Base-by-base conservation (phyloP, 2,329 filamentous ascomycete genomes). In the Colletotrichum coccodes region DNA sequence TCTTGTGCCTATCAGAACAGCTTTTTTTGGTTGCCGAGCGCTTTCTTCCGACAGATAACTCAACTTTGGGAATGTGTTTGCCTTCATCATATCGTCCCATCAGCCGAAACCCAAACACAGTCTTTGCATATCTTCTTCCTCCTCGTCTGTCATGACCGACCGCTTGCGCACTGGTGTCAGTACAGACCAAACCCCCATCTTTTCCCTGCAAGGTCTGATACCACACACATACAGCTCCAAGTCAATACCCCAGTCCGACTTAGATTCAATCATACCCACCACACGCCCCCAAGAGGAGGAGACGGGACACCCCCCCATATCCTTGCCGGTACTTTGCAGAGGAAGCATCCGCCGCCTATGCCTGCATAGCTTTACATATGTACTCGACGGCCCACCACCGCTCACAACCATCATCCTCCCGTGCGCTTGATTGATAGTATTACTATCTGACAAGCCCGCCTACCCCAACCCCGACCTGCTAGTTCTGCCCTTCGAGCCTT, bases 301-400 rank as follows among this genome's bases (percentile, higher is more conserved):
- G 50, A 60, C 44, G 52, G 64, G 38, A 61, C 65, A 70, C 66
- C n/a, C 40, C 65, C 65, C 40, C 38, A 61, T 52, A 71, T 61
- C 69, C 69, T 71, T 71, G 69, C 69, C 66, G 66, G 69, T 69
- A 71, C 49, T 70, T 70, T n/a, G 40, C 66, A 54, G 57, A 40
- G 64, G 46, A 56, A 58, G 23, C 44, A 57, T 61, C 64, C 59
- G 49, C 56, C 30, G 60, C 53, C 61, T 66, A 26, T 60, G 54
- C 54, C 63, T 57, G 67, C 60, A 60, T 60, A 53, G 58, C 58
- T 38, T 54, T 69, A 71, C 69, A 70, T 71, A 70, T 71, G 66
- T 70, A 57, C 50, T 58, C 38, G 50, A 52, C 60, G 60, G 69
- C 65, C 69, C 69, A 70, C 69, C 59, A 68, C 36, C 56, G 49